Percentiles rank a stretch among this genome's conserved stretches.
These are phyloP conservation scores for Fusarium falciforme DNA, from an alignment of 2,329 filamentous ascomycete genomes.

Conservation along the genomic window DNA sequence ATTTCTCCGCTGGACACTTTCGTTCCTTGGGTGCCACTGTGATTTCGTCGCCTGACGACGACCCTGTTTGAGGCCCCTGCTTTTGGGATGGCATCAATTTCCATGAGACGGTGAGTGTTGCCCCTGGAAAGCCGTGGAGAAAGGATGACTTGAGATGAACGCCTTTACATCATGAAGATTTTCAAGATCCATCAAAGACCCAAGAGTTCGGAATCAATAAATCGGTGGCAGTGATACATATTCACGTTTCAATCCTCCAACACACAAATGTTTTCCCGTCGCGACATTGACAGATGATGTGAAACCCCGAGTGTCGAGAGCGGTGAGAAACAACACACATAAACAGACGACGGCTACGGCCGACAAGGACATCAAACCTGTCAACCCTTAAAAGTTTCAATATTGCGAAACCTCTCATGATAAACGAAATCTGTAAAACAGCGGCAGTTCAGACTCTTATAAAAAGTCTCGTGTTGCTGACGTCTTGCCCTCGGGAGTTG, in stretches of 20 bases:
- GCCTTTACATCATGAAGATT: not conserved
- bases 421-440: not conserved
- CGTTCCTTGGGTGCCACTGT: not conserved
- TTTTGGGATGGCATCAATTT: conserved; percentile 2
- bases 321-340: not conserved
- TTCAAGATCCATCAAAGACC: not conserved
- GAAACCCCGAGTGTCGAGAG: not conserved
- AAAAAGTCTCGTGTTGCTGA: conserved; percentile 15
- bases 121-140: not conserved
- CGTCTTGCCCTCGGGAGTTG: not conserved
- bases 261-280: not conserved
- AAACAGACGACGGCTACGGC: not conserved
- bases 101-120: conserved; percentile 6
- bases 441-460: not conserved
- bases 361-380: conserved; percentile 3
- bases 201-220: not conserved
- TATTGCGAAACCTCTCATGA: not conserved
- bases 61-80: conserved; percentile 23
- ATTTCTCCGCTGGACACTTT: conserved; percentile 33
- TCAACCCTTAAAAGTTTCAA: not conserved
- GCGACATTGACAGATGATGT: not conserved
- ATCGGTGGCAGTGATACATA: not conserved
- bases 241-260: not conserved
- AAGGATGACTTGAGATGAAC: not conserved
- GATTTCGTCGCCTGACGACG: conserved; percentile 4